A percentile compares a stretch with the other conserved stretches of the same genome.
These are phyloP conservation scores for Xerocomellus chrysenteron DNA, from an alignment of 768 basidiomycete species.

Conservation along the genomic window DNA sequence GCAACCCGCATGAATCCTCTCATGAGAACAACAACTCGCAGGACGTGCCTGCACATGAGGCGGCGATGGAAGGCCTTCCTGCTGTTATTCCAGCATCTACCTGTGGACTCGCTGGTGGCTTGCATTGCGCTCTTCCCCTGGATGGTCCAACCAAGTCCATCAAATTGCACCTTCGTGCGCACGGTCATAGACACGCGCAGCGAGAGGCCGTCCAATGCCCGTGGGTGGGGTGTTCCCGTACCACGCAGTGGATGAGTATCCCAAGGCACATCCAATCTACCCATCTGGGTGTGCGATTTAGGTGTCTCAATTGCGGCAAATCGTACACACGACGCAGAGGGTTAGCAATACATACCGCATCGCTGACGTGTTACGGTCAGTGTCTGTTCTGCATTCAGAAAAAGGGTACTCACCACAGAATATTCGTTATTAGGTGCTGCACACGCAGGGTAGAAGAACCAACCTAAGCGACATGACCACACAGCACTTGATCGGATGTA, in stretches of 20 bases:
- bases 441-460: background rate
- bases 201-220: slow-evolving; percentile 11
- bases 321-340: slow-evolving; percentile 4
- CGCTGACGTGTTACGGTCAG: slow-evolving; percentile 9
- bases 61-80: background rate
- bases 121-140: slow-evolving; percentile 3
- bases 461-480: background rate
- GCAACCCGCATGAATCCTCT: background rate
- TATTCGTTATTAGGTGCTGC: background rate
- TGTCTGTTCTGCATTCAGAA: background rate
- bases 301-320: slow-evolving; percentile 7
- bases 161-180: slow-evolving; percentile 12
- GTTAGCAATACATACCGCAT: slow-evolving; percentile 1
- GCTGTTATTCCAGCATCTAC: background rate
- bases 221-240: slow-evolving; percentile 8
- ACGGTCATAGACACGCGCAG: slow-evolving; percentile 12
- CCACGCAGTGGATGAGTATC: slow-evolving; percentile 13
- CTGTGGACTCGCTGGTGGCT: slow-evolving; percentile 9
- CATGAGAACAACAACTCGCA: background rate
- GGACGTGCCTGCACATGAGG: background rate
- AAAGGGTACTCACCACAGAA: background rate
- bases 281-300: slow-evolving; percentile 13
- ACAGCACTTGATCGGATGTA: background rate
- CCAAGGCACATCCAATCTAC: slow-evolving; percentile 15
- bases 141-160: slow-evolving; percentile 6